Evolutionary conservation across 1,139 yeast species (phyloP).

Genomic region (Blastobotrys aristatus): DNA sequence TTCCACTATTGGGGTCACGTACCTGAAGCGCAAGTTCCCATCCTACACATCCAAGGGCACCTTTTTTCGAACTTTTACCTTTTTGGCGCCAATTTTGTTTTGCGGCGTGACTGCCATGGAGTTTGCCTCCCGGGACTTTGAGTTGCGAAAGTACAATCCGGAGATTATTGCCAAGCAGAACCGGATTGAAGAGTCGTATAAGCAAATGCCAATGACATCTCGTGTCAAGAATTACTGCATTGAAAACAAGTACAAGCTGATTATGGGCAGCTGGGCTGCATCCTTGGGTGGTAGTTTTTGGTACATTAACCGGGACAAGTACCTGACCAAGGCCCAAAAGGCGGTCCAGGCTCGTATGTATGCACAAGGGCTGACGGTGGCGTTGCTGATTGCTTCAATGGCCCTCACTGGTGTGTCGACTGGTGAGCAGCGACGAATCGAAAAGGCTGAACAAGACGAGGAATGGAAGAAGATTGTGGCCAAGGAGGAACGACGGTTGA

Average conservation of each 20-base stretch:
- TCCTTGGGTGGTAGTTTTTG: conserved; percentile 83
- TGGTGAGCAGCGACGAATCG: conserved; percentile 32
- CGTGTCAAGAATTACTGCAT: conserved; percentile 15
- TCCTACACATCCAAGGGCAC: conserved; percentile 12
- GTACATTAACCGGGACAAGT: conserved; percentile 66
- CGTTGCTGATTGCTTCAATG: conserved; percentile 34
- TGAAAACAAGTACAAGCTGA: conserved; percentile 67
- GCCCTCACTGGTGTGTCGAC: conserved; percentile 26
- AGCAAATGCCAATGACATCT: conserved; percentile 11
- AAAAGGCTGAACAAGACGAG: conserved; percentile 37
- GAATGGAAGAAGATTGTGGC: conserved; percentile 31
- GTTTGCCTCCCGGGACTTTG: conserved; percentile 33
- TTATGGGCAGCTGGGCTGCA: conserved; percentile 80
- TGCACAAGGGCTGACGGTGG: conserved; percentile 68
- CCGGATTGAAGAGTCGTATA: conserved; percentile 12
- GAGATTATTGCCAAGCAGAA: conserved; percentile 10
- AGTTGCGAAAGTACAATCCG: conserved; percentile 14
- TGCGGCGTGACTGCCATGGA: conserved; percentile 34
- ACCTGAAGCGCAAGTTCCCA: conserved; percentile 14
- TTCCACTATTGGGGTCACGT: conserved; percentile 41
- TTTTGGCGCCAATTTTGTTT: conserved; percentile 29
- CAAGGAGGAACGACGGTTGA: conserved; percentile 28
- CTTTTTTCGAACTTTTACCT: conserved; percentile 29
- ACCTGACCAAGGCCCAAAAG: conserved; percentile 76
- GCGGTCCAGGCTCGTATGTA: conserved; percentile 92